Conservation (phyloP, 768 basidiomycete genomes). For the Clathrus columnatus region DNA sequence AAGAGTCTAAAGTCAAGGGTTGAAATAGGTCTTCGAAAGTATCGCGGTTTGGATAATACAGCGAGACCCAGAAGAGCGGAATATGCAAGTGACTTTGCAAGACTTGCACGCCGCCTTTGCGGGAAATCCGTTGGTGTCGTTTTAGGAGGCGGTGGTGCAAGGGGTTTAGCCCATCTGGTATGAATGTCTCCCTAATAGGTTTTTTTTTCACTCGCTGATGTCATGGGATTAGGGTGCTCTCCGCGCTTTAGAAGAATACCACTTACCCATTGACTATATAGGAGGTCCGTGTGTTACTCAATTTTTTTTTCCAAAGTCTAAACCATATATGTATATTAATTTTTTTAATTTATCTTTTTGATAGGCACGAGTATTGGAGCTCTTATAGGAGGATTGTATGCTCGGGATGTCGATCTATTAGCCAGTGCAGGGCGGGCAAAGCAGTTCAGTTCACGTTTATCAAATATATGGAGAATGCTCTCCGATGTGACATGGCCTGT, state of each 20-base stretch:
- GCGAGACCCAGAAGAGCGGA: constrained; percentile 67
- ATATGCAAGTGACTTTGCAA: constrained; percentile 84
- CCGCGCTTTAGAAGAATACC: constrained; percentile 82
- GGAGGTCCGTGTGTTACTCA: constrained; percentile 47
- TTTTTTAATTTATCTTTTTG: constrained; percentile 8
- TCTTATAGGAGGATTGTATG: constrained; percentile 90
- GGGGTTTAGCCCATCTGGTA: constrained; percentile 71
- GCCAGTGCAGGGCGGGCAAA: constrained; percentile 80
- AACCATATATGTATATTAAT: background rate
- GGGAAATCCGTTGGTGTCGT: constrained; percentile 92
- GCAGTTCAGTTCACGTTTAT: constrained; percentile 81
- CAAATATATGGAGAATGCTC: constrained; percentile 87
- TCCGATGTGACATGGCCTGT: constrained; percentile 91
- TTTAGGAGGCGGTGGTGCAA: constrained; percentile 94
- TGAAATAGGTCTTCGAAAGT: constrained; percentile 81
- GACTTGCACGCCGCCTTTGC: constrained; percentile 83
- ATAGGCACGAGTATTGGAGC: constrained; percentile 83
- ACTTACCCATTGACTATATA: constrained; percentile 90
- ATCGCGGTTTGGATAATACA: constrained; percentile 57
- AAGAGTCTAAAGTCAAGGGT: constrained; percentile 92
- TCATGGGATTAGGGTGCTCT: constrained; percentile 91
- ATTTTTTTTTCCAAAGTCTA: constrained; percentile 1
- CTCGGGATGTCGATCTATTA: constrained; percentile 86
- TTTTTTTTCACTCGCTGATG: constrained; percentile 11
- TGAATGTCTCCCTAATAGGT: constrained; percentile 13